A percentile compares a stretch with the other conserved stretches of the same genome.
phyloP scores from a whole-genome alignment of 2,329 filamentous ascomycete species.

The Colletotrichum somersetense region DNA sequence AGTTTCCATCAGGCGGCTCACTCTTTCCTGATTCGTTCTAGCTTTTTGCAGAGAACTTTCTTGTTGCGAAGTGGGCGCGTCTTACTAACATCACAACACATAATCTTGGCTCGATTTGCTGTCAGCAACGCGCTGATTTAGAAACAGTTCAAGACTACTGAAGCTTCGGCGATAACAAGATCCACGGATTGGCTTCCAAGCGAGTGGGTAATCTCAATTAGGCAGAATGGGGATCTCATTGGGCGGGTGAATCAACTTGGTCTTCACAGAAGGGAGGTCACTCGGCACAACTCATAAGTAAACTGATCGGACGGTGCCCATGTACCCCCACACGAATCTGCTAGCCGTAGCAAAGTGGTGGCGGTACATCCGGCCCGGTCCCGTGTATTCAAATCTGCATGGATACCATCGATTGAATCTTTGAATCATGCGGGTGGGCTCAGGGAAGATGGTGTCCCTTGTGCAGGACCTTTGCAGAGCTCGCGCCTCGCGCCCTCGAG shows the following conservation, averaged over 20 bases:
- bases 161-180: conserved; percentile 12
- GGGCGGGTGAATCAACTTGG: background rate
- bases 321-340: conserved; percentile 28
- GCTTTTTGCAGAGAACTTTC: background rate
- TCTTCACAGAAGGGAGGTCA: background rate
- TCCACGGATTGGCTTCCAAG: background rate
- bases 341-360: background rate
- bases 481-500: background rate
- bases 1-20: conserved; percentile 3
- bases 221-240: background rate
- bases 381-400: conserved; percentile 19
- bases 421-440: conserved; percentile 29
- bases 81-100: too few species aligned
- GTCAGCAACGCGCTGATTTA: background rate
- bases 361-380: conserved; percentile 19
- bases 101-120: too few species aligned
- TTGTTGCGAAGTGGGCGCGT: background rate
- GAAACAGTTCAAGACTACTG: too few species aligned
- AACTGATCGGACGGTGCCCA: conserved; percentile 13
- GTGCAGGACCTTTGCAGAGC: background rate
- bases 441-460: background rate
- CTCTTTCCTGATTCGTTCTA: background rate
- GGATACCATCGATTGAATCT: conserved; percentile 24
- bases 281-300: conserved; percentile 20
- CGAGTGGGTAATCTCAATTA: too few species aligned